A percentile compares a stretch with the other conserved stretches of the same genome.
phyloP scores from a whole-genome alignment of 2,329 filamentous ascomycete species.

The Colletotrichum magnum region DNA sequence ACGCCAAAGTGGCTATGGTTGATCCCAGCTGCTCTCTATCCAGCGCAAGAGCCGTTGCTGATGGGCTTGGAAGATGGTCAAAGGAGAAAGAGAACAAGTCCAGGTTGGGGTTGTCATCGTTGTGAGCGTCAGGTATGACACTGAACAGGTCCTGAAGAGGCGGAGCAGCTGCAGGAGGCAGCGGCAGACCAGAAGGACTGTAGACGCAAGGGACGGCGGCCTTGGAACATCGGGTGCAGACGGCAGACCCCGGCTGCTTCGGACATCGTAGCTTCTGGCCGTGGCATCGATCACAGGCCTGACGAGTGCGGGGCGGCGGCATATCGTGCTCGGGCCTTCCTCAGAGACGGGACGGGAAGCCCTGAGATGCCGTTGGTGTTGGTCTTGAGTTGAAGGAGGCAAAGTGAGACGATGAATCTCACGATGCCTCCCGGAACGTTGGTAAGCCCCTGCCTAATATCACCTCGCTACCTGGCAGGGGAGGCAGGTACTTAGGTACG shows the following conservation, averaged over 20 bases:
- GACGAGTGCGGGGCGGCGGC: constrained; percentile 41
- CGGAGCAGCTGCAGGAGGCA: constrained; percentile 43
- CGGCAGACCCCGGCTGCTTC: constrained; percentile 51
- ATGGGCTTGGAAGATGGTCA: constrained; percentile 2
- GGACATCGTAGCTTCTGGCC: constrained; percentile 63
- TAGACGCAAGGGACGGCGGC: constrained; percentile 58
- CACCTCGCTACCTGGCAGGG: too few relatives aligned
- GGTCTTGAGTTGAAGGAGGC: too few relatives aligned
- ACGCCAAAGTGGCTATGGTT: neutral
- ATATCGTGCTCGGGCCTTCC: constrained; percentile 2
- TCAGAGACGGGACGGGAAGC: too few relatives aligned
- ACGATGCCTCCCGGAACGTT: too few relatives aligned
- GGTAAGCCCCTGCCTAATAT: too few relatives aligned
- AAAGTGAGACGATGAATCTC: too few relatives aligned
- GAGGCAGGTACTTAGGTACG: too few relatives aligned
- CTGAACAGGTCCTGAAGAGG: constrained; percentile 43
- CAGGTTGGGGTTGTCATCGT: neutral
- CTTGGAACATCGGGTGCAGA: constrained; percentile 59
- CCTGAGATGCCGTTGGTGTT: too few relatives aligned
- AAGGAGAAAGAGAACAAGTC: constrained; percentile 31
- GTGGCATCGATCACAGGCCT: constrained; percentile 61
- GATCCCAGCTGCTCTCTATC: too few relatives aligned
- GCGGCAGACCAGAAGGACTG: constrained; percentile 51
- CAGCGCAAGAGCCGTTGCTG: too few relatives aligned
- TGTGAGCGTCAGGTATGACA: neutral